phyloP scores from a whole-genome alignment of 805 yeast genomes.

The Candida nanaspora region DNA sequence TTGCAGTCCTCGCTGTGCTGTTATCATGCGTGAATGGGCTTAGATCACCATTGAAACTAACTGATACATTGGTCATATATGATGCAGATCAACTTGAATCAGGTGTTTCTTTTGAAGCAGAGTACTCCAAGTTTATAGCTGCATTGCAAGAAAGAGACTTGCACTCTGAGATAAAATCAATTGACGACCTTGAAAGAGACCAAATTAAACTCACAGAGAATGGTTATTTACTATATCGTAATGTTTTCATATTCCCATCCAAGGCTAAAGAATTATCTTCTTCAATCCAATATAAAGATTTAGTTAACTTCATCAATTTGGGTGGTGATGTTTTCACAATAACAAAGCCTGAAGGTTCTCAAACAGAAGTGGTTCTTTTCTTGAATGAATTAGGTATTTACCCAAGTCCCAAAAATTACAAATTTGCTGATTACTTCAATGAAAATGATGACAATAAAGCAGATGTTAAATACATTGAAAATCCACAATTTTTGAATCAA shows the following conservation, averaged over 20 bases:
- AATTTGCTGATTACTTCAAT: constrained; percentile 59
- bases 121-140: constrained; percentile 18
- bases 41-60: constrained; percentile 11
- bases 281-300: constrained; percentile 34
- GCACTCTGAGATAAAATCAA: constrained; percentile 13
- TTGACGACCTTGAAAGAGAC: constrained; percentile 4
- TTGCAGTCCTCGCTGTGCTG: constrained; percentile 1
- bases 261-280: constrained; percentile 35
- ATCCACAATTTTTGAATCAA: constrained; percentile 25
- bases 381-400: constrained; percentile 76
- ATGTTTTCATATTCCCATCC: constrained; percentile 53
- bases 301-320: constrained; percentile 52
- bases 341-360: constrained; percentile 41
- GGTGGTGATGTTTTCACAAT: constrained; percentile 76
- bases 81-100: constrained; percentile 9
- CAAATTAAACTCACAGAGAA: constrained; percentile 27
- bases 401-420: constrained; percentile 71
- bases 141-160: constrained; percentile 10
- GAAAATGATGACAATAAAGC: constrained; percentile 3
- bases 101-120: constrained; percentile 5
- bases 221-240: constrained; percentile 43
- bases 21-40: constrained; percentile 4
- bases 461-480: constrained; percentile 12
- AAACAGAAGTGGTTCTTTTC: constrained; percentile 59
- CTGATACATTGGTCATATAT: constrained; percentile 17